Base-by-base conservation (phyloP, 2,329 filamentous ascomycete species). In the Sporothrix pallida region DNA sequence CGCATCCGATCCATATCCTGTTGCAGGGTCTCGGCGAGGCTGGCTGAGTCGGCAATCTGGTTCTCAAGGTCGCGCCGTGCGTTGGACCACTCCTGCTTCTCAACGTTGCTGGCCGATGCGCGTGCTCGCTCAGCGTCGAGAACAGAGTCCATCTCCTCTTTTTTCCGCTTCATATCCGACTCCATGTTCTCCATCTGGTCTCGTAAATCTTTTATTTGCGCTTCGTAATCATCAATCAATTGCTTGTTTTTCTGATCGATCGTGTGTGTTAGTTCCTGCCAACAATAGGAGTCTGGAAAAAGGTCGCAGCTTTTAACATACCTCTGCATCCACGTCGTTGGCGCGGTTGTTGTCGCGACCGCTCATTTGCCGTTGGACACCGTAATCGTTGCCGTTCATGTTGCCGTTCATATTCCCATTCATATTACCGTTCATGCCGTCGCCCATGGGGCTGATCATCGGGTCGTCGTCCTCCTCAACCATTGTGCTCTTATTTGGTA, bases 401-500 rank as follows among this genome's bases (percentile, higher is more conserved):
- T 65, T 62, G 20, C 69, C 56, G 42, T 62, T 70, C 31, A 58
- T 23, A 20, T 48, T 50, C 4, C 70, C 70, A 23, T 72, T 63
- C 54, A 60, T 50, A 23, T 23, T 87, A 20, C 69, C 60, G n/a
- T 72, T 70, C 42, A 69, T 48, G 50, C 17, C 20, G n/a, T 70
- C 65, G 37, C 73, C 20, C 20, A 56, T 37, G 3, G 79, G 80
- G 72, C 79, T 81, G 37, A 78, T 46, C 52, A 74, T 62, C 26
- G 17, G 76, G 71, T 93, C 93, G 77, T 97, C 94, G 77, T 97
- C 95, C 80, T 98, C 96, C 81, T 99, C 96, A 1, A 98, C 90
- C 91, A 98, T 95, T 0, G 93, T 98, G 79, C 95, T 97, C 83
- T 98, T 99, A 80, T 98, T 98, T 0, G 96, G 96, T 54, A 98